Percentiles rank a stretch among this genome's conserved stretches.
phyloP scores from a whole-genome alignment of 441 rosid species.

The Eruca vesicaria region DNA sequence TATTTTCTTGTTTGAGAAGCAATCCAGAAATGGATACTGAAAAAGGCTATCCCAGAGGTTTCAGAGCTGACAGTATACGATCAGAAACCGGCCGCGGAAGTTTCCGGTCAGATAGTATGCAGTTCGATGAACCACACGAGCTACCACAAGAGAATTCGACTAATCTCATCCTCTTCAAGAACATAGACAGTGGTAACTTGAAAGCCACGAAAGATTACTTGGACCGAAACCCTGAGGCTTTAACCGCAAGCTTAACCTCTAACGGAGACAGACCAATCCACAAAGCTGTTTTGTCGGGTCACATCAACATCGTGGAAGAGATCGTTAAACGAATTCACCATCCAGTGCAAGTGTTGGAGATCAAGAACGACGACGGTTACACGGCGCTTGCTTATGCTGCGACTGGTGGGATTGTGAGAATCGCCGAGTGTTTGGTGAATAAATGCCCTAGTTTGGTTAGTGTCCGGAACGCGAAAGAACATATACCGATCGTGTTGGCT shows the following conservation, averaged over 20 bases:
- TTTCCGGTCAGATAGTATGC: conserved; percentile 31
- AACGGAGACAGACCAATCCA: conserved; percentile 46
- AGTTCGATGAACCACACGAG: conserved; percentile 21
- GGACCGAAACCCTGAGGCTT: conserved; percentile 24
- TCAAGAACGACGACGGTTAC: conserved; percentile 38
- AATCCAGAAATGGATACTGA: conserved; percentile 26
- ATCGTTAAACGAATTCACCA: conserved; percentile 33
- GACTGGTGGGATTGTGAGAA: conserved; percentile 40
- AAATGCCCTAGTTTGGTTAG: conserved; percentile 38
- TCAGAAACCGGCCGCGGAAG: conserved; percentile 11
- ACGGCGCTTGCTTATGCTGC: conserved; percentile 52
- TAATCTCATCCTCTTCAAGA: conserved; percentile 38
- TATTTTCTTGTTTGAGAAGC: conserved; percentile 4
- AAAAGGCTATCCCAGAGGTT: conserved; percentile 32
- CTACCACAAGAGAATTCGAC: conserved; percentile 17
- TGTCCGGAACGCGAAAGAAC: conserved; percentile 23
- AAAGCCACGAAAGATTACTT: conserved; percentile 35
- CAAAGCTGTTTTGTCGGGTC: conserved; percentile 45
- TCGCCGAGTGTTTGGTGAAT: conserved; percentile 41
- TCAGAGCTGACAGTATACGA: conserved; percentile 30
- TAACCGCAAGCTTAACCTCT: conserved; percentile 34
- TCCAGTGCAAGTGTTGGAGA: conserved; percentile 28
- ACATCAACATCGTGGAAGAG: conserved; percentile 44
- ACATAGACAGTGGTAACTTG: conserved; percentile 44
- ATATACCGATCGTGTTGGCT: conserved; percentile 46